A percentile compares a stretch with the other conserved stretches of the same genome.
These are phyloP conservation scores for Colletotrichum abscissum DNA, from an alignment of 2,329 filamentous ascomycete species.

Conservation along the genomic window DNA sequence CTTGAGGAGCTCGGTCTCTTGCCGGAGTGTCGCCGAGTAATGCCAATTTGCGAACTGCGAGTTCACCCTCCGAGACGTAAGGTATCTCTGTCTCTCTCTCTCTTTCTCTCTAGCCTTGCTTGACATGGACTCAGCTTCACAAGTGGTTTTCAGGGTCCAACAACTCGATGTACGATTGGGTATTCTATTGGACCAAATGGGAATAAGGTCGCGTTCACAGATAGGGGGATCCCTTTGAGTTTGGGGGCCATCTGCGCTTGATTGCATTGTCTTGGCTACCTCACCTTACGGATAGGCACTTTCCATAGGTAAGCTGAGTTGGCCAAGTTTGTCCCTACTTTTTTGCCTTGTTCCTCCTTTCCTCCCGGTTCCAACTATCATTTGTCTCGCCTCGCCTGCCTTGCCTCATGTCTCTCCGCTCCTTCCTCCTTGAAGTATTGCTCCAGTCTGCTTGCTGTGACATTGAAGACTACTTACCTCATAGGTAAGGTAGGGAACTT, in stretches of 20 bases:
- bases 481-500: no score
- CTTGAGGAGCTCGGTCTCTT: not conserved
- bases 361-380: not conserved
- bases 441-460: not conserved
- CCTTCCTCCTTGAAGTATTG: not conserved
- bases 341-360: not conserved
- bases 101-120: not conserved
- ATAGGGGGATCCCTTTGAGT: not conserved
- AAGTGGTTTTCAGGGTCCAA: not conserved
- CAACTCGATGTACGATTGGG: not conserved
- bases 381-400: not conserved
- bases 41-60: not conserved
- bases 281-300: not conserved
- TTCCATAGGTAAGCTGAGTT: not conserved
- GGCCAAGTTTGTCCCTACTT: not conserved
- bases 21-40: not conserved
- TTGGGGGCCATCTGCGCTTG: not conserved
- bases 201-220: not conserved
- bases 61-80: not conserved
- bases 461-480: not conserved
- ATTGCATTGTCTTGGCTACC: not conserved
- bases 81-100: not conserved
- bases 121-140: not conserved
- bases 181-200: not conserved
- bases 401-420: not conserved